Base-by-base conservation (phyloP, 2,329 filamentous ascomycete species). In the Penicillium concentricum region DNA sequence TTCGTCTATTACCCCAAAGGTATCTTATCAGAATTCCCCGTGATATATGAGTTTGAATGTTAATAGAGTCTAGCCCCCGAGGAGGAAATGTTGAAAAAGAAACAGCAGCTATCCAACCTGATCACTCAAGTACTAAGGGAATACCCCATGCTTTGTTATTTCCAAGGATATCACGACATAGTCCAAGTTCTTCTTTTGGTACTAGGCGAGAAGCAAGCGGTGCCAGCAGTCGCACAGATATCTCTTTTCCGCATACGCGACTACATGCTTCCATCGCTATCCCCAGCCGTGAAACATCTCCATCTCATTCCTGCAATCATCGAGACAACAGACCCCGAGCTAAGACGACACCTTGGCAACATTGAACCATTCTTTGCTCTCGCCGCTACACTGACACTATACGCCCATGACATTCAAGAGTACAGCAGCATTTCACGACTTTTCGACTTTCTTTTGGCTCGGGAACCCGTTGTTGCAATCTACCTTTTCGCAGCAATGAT, bases 131-230 rank as follows among this genome's bases (percentile, higher is more conserved):
- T 95, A 15, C 83, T 99, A 44, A 88, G 95, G 51, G 84, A 84
- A 34, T 83, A 95, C 67, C 91, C 92, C 16, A 87, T 88, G 72
- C 84, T 99, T 35, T 91, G 87, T 79, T 99, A 99, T 77, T 99
- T 99, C 74, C 94, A 99, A 78, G 94, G 94, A 72, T 99, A 95
- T 73, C 94, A 99, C 75, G 94, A 99, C 77, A 97, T 99, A 69
- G 94, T 91, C 66, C 95, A 99, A 76, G 94, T 99, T 24, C 83
- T 99, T 58, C 84, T 97, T 39, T 83, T 99, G 15, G 92, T 97
- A 12, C 81, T 99, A 4, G 87, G 88, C 0, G 77, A 84, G 10
- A 69, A 80, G 22, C 72, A 80, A 52, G 87, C 90, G 16, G 79
- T 82, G 18, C 74, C 80, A 7, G 85, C 88, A 16, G 85, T 95